Percentiles rank a stretch among this genome's conserved stretches.
Conservation (phyloP, 208 protist genomes). For the Leishmania martiniquensis region DNA sequence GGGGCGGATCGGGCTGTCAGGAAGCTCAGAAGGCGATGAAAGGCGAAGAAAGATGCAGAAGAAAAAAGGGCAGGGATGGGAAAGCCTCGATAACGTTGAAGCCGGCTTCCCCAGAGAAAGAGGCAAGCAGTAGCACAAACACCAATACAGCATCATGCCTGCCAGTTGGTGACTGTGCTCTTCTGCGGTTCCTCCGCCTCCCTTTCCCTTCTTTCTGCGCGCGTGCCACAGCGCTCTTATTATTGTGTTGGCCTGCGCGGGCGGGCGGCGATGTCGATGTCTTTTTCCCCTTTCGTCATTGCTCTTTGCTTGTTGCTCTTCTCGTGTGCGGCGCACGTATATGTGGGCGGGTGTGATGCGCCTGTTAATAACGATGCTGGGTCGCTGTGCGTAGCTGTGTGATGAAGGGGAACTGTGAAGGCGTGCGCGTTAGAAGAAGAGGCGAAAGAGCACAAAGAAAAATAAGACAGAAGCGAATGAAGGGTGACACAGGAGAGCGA, state of each 20-base stretch:
- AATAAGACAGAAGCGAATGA: too few relatives aligned
- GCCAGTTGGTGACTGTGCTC: too few relatives aligned
- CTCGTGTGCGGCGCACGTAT: background rate
- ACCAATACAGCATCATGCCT: background rate
- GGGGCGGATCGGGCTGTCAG: background rate
- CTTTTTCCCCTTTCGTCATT: background rate
- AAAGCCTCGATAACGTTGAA: too few relatives aligned
- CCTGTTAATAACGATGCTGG: background rate
- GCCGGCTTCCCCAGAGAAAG: background rate
- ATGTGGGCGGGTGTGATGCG: too few relatives aligned
- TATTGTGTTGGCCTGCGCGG: background rate
- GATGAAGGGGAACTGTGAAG: too few relatives aligned
- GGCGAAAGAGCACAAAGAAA: background rate
- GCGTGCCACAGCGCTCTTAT: background rate
- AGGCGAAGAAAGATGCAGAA: too few relatives aligned
- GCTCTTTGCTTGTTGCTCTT: background rate
- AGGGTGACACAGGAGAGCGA: too few relatives aligned
- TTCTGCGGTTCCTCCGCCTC: too few relatives aligned
- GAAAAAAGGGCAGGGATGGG: background rate
- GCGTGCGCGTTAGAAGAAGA: background rate
- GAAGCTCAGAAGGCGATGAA: too few relatives aligned
- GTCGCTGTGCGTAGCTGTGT: background rate
- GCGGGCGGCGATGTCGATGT: background rate
- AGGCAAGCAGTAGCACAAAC: background rate
- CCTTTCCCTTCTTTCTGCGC: background rate